Evolutionary conservation across 2,329 filamentous ascomycete genomes (phyloP).

Genomic region (Aspergillus hortae): DNA sequence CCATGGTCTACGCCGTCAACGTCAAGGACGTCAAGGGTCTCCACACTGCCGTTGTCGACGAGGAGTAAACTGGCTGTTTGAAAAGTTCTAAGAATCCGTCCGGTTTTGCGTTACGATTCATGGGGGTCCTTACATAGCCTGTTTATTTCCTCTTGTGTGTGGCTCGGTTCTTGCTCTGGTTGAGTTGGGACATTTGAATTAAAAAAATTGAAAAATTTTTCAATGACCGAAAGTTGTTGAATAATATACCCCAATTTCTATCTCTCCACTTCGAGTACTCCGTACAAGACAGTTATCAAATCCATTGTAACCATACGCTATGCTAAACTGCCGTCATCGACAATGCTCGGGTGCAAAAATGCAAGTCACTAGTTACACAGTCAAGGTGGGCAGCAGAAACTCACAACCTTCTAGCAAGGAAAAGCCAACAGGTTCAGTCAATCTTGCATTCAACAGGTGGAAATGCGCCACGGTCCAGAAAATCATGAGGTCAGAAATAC

Average conservation of each 20-base stretch:
- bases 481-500: conserved; percentile 3
- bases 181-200: conserved; percentile 6
- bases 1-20: conserved; percentile 99
- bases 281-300: too few species aligned
- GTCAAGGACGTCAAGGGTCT: conserved; percentile 99
- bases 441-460: background rate
- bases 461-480: conserved; percentile 2
- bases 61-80: conserved; percentile 44
- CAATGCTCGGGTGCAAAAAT: conserved; percentile 1
- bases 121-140: background rate
- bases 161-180: conserved; percentile 3
- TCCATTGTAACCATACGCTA: conserved; percentile 6
- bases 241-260: background rate
- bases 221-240: background rate
- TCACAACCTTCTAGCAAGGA: background rate
- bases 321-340: conserved; percentile 7
- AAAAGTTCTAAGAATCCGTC: background rate
- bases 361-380: conserved; percentile 8
- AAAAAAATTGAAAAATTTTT: background rate
- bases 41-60: conserved; percentile 80
- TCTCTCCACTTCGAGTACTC: too few species aligned
- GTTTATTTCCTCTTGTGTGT: background rate
- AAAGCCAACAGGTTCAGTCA: background rate
- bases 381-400: background rate
- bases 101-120: background rate